Evolutionary conservation across 2,329 filamentous ascomycete genomes (phyloP), one percentile per base, ranked within the genome.

Genomic region (Colletotrichum chrysophilum): DNA sequence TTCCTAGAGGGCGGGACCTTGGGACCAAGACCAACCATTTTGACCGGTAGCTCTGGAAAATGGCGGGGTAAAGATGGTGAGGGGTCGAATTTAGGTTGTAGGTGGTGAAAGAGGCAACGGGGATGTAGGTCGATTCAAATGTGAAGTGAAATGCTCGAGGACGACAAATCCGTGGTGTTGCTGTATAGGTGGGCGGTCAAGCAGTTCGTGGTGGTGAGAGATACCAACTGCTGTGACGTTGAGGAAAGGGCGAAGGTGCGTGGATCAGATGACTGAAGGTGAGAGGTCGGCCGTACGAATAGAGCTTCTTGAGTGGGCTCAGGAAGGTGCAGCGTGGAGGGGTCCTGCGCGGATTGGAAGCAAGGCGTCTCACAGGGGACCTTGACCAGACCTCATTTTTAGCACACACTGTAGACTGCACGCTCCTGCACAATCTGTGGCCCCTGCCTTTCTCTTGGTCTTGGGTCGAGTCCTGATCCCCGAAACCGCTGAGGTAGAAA

Each of bases 1-100:
- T 94, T 95, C 79, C 88, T 86, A 80, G 86, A 87, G 80, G 87
- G 87, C 78, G 87, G 87, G 82, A 85, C 87, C 82, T 87, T 86
- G 80, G 87, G 87, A 83, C 88, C 88, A 77, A 89, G 83, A 78
- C 87, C 87, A 80, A 89, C 88, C 88, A 89, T 89, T 82, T 84
- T 88, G 83, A 78, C 77, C 66, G 80, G 72, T 76, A 52, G 71
- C 28, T 70, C 13, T 64, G 30, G 70, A 30, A 75, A 79, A 79
- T 82, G 78, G 79, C 79, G 82, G 82, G 84, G 83, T 82, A 71
- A 71, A 77, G 66, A 60, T 70, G 71, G 21, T 79, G 76, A 68
- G 78, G 75, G 70, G 74, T 75, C 30, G 69, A 56, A 38, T 28
- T 58, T 64, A 26, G 55, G 66, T 67, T 73, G 36, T 76, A 75